phyloP scores from a whole-genome alignment of 208 protist genomes.

The Vickermania spadyakhi region DNA sequence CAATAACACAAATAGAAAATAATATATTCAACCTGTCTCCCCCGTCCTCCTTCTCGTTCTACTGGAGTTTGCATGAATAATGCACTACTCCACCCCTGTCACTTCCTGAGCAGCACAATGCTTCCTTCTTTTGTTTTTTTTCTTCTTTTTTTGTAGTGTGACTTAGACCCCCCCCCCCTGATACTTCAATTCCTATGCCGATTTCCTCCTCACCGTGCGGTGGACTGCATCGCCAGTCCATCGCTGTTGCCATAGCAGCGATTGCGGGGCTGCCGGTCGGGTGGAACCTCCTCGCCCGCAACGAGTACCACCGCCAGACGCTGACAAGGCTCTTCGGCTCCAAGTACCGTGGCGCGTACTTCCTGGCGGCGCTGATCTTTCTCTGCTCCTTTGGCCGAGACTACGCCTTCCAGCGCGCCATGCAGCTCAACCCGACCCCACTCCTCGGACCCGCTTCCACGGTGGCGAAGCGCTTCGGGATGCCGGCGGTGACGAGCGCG shows the following conservation, averaged over 20 bases:
- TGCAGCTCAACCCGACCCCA: conserved; percentile 26
- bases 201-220: too few species aligned
- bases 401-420: conserved; percentile 47
- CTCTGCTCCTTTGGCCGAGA: conserved; percentile 48
- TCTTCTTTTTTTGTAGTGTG: too few species aligned
- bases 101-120: too few species aligned
- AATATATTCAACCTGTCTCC: too few species aligned
- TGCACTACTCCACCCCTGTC: too few species aligned
- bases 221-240: conserved; percentile 20
- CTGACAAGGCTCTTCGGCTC: conserved; percentile 38
- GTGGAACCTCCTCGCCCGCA: conserved; percentile 88
- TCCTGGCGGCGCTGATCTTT: conserved; percentile 84
- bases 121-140: too few species aligned
- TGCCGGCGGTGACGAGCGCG: neutral
- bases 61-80: too few species aligned
- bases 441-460: conserved; percentile 17
- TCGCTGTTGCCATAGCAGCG: conserved; percentile 26
- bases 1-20: too few species aligned
- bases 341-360: conserved; percentile 66
- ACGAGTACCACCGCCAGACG: conserved; percentile 79
- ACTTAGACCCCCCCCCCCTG: too few species aligned
- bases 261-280: conserved; percentile 61
- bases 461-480: neutral
- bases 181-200: too few species aligned
- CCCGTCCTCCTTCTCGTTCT: too few species aligned